Conservation (phyloP, 108 stramenopile genomes). For the Conticribra guillardii region DNA sequence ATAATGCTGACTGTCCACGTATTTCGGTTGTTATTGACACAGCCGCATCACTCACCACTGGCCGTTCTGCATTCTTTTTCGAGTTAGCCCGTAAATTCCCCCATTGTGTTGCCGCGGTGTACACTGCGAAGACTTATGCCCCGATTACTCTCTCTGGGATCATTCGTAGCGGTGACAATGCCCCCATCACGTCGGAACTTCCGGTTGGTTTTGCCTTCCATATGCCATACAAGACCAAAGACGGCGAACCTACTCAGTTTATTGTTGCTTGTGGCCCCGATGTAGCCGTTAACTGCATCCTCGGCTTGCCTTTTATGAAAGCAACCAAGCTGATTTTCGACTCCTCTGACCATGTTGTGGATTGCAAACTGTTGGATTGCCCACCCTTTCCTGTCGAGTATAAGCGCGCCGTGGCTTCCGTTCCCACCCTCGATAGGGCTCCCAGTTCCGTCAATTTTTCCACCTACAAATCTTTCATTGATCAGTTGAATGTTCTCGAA, state of each 20-base stretch:
- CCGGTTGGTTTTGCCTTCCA: background rate
- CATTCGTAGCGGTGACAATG: background rate
- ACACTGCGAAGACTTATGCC: slow-evolving; percentile 3
- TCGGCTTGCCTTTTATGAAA: slow-evolving; percentile 9
- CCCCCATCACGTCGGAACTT: background rate
- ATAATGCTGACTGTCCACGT: too few species aligned
- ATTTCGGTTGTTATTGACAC: background rate
- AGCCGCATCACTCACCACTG: slow-evolving; percentile 1
- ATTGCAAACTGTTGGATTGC: too few species aligned
- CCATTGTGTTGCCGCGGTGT: background rate
- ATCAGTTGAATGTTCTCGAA: too few species aligned
- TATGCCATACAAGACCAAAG: slow-evolving; percentile 1
- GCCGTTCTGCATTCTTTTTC: background rate
- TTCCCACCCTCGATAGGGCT: too few species aligned
- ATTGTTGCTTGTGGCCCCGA: background rate
- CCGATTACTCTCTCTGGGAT: slow-evolving; percentile 9
- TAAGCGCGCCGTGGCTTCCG: too few species aligned
- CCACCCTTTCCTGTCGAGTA: too few species aligned
- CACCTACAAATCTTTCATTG: too few species aligned
- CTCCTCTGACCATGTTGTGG: background rate
- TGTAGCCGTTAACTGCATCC: background rate
- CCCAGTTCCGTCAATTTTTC: too few species aligned
- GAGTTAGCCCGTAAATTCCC: slow-evolving; percentile 1
- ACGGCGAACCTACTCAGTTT: background rate
- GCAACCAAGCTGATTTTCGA: background rate